Percentiles rank a stretch among this genome's conserved stretches.
Evolutionary conservation across 2,329 filamentous ascomycete species (phyloP).

Genomic region (Neurospora sp.): DNA sequence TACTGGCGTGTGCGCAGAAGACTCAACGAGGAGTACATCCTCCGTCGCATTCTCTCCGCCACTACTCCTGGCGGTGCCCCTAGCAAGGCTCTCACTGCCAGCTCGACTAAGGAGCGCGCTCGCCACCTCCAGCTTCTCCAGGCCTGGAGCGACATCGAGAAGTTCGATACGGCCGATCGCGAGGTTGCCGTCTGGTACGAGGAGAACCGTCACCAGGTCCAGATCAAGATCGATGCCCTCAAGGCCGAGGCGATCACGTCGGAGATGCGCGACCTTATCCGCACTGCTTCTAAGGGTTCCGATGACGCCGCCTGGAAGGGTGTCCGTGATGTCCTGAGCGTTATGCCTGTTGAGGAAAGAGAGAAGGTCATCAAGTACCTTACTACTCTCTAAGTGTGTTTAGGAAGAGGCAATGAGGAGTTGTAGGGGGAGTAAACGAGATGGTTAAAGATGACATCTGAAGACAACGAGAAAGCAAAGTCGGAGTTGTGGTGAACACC

Average conservation of each 20-base stretch:
- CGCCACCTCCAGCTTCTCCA: conserved; percentile 65
- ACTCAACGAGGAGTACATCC: conserved; percentile 93
- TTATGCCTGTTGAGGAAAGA: conserved; percentile 80
- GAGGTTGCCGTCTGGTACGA: conserved; percentile 93
- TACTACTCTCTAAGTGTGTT: neutral
- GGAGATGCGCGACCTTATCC: conserved; percentile 65
- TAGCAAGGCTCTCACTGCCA: conserved; percentile 24
- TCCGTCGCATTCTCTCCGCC: conserved; percentile 67
- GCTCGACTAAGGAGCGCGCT: conserved; percentile 44
- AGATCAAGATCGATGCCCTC: conserved; percentile 74
- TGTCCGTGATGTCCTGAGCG: conserved; percentile 73
- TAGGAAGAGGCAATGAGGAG: conserved; percentile 3
- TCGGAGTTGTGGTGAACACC: no score
- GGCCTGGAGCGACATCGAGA: conserved; percentile 70
- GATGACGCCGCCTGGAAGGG: conserved; percentile 67
- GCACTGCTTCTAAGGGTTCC: conserved; percentile 53
- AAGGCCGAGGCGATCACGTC: conserved; percentile 52
- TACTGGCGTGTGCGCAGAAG: conserved; percentile 98
- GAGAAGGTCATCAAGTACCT: conserved; percentile 64
- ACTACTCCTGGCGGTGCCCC: conserved; percentile 26
- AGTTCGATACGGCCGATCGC: conserved; percentile 71
- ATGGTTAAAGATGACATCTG: neutral
- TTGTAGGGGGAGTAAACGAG: conserved; percentile 4
- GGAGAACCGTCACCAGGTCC: conserved; percentile 75
- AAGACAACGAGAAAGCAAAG: no score